Evolutionary conservation across 2,329 filamentous ascomycete species (phyloP).

Genomic region (Colletotrichum noveboracense): DNA sequence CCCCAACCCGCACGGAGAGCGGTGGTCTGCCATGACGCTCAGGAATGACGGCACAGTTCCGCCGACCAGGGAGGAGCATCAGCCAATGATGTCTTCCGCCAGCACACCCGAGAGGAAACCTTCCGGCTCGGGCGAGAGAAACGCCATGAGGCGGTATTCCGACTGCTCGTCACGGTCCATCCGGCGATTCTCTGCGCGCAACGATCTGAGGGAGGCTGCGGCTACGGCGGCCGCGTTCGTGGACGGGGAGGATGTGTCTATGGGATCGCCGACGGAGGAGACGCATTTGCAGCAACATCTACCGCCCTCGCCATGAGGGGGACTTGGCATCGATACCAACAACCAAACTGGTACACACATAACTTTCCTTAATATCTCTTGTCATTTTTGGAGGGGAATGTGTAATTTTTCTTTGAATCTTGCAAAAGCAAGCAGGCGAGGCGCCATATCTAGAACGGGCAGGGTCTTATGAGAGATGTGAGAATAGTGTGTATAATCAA

Average conservation of each 20-base stretch:
- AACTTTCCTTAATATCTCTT: neutral
- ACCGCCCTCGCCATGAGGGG: neutral
- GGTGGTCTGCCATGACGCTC: constrained; percentile 18
- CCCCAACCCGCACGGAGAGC: constrained; percentile 1
- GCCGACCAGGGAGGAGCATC: neutral
- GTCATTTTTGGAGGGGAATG: neutral
- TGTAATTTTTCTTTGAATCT: neutral
- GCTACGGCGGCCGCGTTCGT: constrained; percentile 14
- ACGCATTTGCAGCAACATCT: neutral
- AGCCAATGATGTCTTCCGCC: neutral
- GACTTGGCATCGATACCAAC: neutral
- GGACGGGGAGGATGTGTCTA: neutral
- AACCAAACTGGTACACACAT: neutral
- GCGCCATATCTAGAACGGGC: neutral
- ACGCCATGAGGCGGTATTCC: constrained; percentile 11
- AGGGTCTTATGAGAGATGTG: neutral
- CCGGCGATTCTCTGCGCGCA: constrained; percentile 15
- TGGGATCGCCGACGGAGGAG: constrained; percentile 3
- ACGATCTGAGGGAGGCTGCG: constrained; percentile 11
- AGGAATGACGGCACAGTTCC: neutral
- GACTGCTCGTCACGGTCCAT: constrained; percentile 13
- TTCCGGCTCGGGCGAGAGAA: neutral
- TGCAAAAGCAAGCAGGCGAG: neutral
- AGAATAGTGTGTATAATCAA: neutral
- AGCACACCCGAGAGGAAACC: constrained; percentile 5